A percentile compares a stretch with the other conserved stretches of the same genome.
These are phyloP conservation scores for Apiospora aurea DNA, from an alignment of 2,329 filamentous ascomycete species.

Conservation along the genomic window DNA sequence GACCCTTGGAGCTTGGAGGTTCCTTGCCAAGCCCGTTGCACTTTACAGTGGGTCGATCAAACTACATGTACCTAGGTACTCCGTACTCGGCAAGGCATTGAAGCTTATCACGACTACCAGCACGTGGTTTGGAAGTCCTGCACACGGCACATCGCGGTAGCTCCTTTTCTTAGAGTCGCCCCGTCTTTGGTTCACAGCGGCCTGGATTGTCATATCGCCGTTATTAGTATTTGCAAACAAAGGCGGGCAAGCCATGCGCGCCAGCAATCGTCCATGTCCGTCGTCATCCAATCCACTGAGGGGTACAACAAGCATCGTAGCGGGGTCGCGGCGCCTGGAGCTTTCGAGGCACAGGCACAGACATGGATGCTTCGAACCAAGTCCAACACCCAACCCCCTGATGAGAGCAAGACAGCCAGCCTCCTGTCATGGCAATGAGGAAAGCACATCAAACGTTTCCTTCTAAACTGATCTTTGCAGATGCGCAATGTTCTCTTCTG, in stretches of 20 bases:
- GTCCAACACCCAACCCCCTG: background rate
- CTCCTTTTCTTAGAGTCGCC: no score
- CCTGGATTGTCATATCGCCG: background rate
- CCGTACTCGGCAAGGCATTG: background rate
- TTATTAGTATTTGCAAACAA: background rate
- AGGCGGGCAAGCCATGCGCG: background rate
- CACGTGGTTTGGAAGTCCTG: background rate
- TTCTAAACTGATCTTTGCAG: no score
- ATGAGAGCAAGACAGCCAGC: background rate
- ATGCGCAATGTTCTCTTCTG: no score
- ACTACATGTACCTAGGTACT: no score
- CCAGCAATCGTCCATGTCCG: background rate
- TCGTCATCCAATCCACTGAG: conserved; percentile 3
- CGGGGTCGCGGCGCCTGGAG: background rate
- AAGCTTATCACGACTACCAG: conserved; percentile 1
- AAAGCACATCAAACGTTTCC: no score
- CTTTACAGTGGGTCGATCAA: background rate
- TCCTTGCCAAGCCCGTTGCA: background rate
- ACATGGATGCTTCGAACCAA: background rate
- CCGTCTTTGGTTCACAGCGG: background rate
- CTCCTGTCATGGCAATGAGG: no score
- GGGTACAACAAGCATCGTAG: background rate
- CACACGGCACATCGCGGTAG: background rate
- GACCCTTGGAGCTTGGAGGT: conserved; percentile 8
- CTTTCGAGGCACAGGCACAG: background rate